Base-by-base conservation (phyloP, 208 protist species). In the Leishmania turanica region DNA sequence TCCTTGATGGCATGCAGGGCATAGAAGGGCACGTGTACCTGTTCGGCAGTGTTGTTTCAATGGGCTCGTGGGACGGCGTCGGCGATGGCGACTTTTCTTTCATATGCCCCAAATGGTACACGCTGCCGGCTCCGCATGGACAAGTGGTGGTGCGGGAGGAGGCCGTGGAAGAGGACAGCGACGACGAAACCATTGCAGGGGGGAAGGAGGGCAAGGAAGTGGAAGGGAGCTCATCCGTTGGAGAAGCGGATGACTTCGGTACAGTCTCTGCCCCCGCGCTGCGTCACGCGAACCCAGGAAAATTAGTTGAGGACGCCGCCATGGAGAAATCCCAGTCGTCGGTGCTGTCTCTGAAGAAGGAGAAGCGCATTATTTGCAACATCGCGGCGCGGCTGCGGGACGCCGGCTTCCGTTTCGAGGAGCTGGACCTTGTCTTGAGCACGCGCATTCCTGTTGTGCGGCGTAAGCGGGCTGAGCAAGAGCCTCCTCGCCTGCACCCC, bases 1-100 rank as follows among this genome's bases (percentile, higher is more conserved):
- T 91, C 24, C 34, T 88, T 15, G 42, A 71, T 2, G 65, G 49
- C 2, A 34, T 80, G 21, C 51, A 86, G 3, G 24, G 45, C 7
- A 42, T 31, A 15, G 7, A 72, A 15, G 76, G 81, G 1, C 1
- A 40, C 15, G 87, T 95, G 27, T 97, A 90, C 84, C 77, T 89
- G 34, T 97, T 97, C 69, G 94, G 94, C 78, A 94, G 92, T 62
- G 90, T 89, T 64, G 91, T 96, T 15, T 86, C 92, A 13, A 89
- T 87, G 81, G 92, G 92, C 62, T 89, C 75, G 17, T 97, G 94
- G 92, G 94, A 97, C 83, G 94, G 94, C 19, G 54, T 81, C 13
- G 86, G 90, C 2, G 94, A 97, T 77, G 90, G 83, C 49, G 94
- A 97, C 80, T 96, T 96, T 79, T 84, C 90, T 27, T 83, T 92